These are phyloP conservation scores for Phaeomoniella chlamydospora DNA, from an alignment of 2,329 filamentous ascomycete genomes.

Conservation along the genomic window DNA sequence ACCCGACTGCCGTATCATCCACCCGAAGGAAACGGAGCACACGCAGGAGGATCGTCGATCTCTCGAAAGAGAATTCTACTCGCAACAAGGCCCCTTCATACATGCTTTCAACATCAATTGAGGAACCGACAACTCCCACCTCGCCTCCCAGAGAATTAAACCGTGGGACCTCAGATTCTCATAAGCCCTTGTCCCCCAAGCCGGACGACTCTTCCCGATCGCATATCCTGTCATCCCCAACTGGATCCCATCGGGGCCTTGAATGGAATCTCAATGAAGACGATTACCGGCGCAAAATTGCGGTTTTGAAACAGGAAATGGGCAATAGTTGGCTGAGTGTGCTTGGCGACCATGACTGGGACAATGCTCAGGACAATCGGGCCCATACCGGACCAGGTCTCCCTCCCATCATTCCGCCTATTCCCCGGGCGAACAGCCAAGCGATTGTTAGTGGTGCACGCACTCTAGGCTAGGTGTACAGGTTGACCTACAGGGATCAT, in stretches of 20 bases:
- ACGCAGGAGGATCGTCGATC: constrained; percentile 42
- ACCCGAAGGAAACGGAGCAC: constrained; percentile 33
- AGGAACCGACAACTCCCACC: neutral
- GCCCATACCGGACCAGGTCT: constrained; percentile 17
- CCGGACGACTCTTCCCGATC: neutral
- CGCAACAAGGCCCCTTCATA: neutral
- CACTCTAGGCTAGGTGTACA: constrained; percentile 17
- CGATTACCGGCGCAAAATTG: constrained; percentile 75
- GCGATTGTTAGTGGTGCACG: constrained; percentile 26
- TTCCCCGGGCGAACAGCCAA: constrained; percentile 19
- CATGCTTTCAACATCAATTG: neutral
- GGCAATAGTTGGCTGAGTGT: constrained; percentile 79
- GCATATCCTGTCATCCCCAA: neutral
- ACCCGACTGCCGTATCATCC: constrained; percentile 14
- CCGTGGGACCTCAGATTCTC: no score
- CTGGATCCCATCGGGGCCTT: neutral
- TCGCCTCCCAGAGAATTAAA: neutral
- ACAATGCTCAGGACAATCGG: constrained; percentile 12
- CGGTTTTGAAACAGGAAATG: constrained; percentile 70
- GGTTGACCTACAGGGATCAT: no score
- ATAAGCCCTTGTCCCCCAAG: no score
- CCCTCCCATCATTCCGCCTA: constrained; percentile 8
- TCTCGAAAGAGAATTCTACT: constrained; percentile 31
- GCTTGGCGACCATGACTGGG: constrained; percentile 55
- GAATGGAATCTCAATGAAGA: constrained; percentile 35